These are phyloP conservation scores for Dothideomycetidae sp. DNA, from an alignment of 2,329 filamentous ascomycete genomes.

Conservation along the genomic window DNA sequence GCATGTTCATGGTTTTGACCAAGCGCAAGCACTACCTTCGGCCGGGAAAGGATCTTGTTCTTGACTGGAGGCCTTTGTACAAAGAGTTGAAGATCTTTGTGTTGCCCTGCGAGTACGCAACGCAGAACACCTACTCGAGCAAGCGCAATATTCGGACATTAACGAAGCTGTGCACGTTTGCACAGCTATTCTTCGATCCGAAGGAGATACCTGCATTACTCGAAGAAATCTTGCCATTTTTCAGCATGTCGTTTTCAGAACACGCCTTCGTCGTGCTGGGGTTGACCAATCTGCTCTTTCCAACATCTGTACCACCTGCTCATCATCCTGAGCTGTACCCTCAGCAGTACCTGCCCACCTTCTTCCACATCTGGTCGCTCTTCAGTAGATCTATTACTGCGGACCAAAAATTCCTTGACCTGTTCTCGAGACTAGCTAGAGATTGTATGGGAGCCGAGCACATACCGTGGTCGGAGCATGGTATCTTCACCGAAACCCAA, in stretches of 20 bases:
- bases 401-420: constrained; percentile 77
- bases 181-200: constrained; percentile 86
- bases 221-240: constrained; percentile 44
- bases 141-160: constrained; percentile 59
- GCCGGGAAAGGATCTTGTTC: constrained; percentile 70
- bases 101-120: constrained; percentile 64
- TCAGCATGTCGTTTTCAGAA: constrained; percentile 83
- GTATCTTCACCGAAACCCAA: constrained; percentile 85
- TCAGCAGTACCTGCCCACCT: constrained; percentile 76
- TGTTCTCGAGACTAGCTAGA: constrained; percentile 72
- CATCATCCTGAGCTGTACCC: constrained; percentile 65
- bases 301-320: constrained; percentile 63
- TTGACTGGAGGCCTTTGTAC: constrained; percentile 90
- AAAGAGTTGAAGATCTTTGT: constrained; percentile 85
- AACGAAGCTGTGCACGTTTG: constrained; percentile 78
- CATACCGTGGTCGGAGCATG: constrained; percentile 69
- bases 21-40: constrained; percentile 96
- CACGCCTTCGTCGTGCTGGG: constrained; percentile 89
- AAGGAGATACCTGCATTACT: constrained; percentile 61
- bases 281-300: constrained; percentile 72
- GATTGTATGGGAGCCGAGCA: constrained; percentile 65
- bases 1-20: constrained; percentile 93
- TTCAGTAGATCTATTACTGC: constrained; percentile 78
- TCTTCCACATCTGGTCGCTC: constrained; percentile 93
- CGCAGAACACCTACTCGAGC: constrained; percentile 39